Conservation (phyloP, 495 filamentous ascomycete genomes). For the Articulospora tetracladia region DNA sequence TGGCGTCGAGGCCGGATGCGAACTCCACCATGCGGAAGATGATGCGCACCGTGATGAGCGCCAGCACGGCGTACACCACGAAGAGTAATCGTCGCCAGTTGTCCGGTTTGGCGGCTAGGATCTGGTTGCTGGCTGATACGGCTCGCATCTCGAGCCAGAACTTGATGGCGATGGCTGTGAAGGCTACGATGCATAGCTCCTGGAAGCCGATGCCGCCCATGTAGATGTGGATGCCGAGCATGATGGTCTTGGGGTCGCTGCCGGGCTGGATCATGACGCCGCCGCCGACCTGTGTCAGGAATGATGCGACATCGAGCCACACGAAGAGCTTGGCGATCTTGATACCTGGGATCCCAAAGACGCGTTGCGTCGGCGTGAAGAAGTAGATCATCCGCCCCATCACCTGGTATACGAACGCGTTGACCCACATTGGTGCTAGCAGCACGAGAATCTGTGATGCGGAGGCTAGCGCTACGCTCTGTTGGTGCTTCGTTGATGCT, state of each 20-base stretch:
- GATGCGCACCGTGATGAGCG: conserved; percentile 47
- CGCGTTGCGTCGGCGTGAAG: conserved; percentile 44
- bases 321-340: conserved; percentile 56
- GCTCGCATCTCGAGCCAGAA: conserved; percentile 30
- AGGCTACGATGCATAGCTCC: conserved; percentile 43
- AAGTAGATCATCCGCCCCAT: conserved; percentile 59
- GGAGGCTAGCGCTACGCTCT: conserved; percentile 25
- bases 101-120: conserved; percentile 21
- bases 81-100: conserved; percentile 37
- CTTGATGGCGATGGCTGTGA: conserved; percentile 34
- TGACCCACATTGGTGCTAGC: conserved; percentile 50
- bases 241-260: not conserved
- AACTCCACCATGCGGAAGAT: conserved; percentile 55
- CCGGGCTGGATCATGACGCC: conserved; percentile 19
- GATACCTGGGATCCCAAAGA: conserved; percentile 46
- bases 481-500: conserved; percentile 35
- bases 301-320: conserved; percentile 49
- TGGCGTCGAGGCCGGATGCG: conserved; percentile 33
- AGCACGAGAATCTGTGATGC: conserved; percentile 35
- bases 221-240: conserved; percentile 43
- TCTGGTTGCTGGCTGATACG: conserved; percentile 8
- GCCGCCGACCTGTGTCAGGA: conserved; percentile 19
- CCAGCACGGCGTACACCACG: conserved; percentile 38
- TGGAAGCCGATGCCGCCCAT: conserved; percentile 51
- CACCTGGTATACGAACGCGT: conserved; percentile 69